These are phyloP conservation scores for Gamsiella multidivaricata DNA, from an alignment of 192 early-diverging fungal species.

Conservation along the genomic window DNA sequence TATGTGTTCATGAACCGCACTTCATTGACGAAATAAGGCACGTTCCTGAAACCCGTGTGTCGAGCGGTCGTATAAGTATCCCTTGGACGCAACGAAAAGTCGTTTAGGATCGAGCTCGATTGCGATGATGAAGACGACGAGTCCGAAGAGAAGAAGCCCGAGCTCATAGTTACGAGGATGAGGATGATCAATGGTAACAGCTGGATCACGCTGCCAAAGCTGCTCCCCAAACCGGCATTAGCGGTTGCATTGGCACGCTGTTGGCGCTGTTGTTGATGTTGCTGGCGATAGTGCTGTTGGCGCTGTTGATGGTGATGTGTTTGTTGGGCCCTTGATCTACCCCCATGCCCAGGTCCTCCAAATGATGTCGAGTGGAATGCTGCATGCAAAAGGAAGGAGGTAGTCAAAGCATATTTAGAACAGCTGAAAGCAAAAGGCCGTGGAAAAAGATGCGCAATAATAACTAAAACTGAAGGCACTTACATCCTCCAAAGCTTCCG, in stretches of 20 bases:
- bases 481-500: constrained; percentile 62
- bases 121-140: constrained; percentile 1
- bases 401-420: too few relatives aligned
- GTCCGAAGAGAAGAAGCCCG: constrained; percentile 63
- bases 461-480: constrained; percentile 12
- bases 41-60: constrained; percentile 66
- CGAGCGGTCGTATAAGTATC: constrained; percentile 62
- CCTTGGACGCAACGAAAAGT: constrained; percentile 72
- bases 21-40: constrained; percentile 86
- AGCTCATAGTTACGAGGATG: constrained; percentile 78
- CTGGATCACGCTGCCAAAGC: constrained; percentile 71
- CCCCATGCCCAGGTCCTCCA: constrained; percentile 68
- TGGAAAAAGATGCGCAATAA: constrained; percentile 8
- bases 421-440: too few relatives aligned
- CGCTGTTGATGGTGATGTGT: constrained; percentile 48
- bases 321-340: constrained; percentile 45
- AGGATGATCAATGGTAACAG: constrained; percentile 83
- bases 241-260: constrained; percentile 32
- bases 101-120: constrained; percentile 56
- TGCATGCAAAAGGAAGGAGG: constrained; percentile 15
- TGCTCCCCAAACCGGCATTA: constrained; percentile 13
- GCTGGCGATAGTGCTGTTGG: constrained; percentile 44
- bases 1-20: constrained; percentile 36
- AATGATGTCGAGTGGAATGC: constrained; percentile 60
- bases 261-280: constrained; percentile 57